phyloP scores from a whole-genome alignment of 495 filamentous ascomycete species.

The Pyrenula aspistea region DNA sequence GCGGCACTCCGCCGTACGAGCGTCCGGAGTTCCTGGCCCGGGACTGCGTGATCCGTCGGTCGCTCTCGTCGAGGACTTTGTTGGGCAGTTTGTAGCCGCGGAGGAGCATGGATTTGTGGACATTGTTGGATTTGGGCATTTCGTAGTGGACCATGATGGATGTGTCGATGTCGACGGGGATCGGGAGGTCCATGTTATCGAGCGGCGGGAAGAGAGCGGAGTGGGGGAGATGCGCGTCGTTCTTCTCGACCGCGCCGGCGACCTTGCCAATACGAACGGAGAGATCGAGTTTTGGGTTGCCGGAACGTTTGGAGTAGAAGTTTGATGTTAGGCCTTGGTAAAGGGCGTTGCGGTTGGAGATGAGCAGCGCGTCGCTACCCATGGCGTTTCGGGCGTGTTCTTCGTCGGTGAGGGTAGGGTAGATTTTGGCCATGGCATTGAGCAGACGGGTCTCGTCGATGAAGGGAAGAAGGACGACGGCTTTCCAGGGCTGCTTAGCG shows the following conservation, averaged over 20 bases:
- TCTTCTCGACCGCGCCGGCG: conserved; percentile 68
- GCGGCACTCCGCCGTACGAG: conserved; percentile 49
- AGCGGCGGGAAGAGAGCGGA: conserved; percentile 54
- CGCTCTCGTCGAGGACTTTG: conserved; percentile 57
- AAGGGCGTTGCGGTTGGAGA: conserved; percentile 70
- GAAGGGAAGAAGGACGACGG: conserved; percentile 85
- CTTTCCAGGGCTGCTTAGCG: conserved; percentile 98
- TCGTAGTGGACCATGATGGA: conserved; percentile 80
- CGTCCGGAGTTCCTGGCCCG: conserved; percentile 49
- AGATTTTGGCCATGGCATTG: conserved; percentile 69
- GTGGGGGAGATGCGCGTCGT: conserved; percentile 67
- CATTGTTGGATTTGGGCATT: conserved; percentile 54
- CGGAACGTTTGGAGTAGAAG: conserved; percentile 86
- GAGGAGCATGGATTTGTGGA: conserved; percentile 91
- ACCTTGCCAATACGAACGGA: conserved; percentile 66
- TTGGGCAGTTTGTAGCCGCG: conserved; percentile 63
- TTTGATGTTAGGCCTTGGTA: conserved; percentile 69
- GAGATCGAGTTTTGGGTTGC: conserved; percentile 37
- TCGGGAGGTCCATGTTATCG: conserved; percentile 51
- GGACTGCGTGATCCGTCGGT: conserved; percentile 56
- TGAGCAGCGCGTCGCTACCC: conserved; percentile 67
- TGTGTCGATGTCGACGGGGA: conserved; percentile 65
- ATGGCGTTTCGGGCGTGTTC: conserved; percentile 69
- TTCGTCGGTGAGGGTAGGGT: conserved; percentile 64
- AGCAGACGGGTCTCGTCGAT: conserved; percentile 87